Percentiles rank a stretch among this genome's conserved stretches.
Evolutionary conservation across 2,329 filamentous ascomycete species (phyloP).

Genomic region (Albophoma yamanashiensis): DNA sequence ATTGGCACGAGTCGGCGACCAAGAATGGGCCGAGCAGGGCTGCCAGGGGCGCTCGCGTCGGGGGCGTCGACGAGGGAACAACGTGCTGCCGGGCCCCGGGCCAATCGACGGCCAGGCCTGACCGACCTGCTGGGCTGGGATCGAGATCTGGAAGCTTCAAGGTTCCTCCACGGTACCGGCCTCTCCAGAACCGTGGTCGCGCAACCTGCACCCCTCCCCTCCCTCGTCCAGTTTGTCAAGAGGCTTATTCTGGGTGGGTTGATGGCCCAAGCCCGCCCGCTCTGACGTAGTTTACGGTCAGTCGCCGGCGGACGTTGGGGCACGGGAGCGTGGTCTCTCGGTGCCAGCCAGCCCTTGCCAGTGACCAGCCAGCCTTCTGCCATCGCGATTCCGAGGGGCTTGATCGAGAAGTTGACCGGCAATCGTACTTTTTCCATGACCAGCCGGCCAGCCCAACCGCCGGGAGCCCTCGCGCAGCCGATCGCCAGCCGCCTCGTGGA

Average conservation of each 20-base stretch:
- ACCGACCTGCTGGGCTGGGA: background rate
- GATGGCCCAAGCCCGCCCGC: background rate
- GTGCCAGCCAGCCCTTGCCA: background rate
- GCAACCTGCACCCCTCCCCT: background rate
- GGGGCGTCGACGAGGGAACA: background rate
- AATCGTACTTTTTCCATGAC: conserved; percentile 1
- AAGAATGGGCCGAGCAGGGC: background rate
- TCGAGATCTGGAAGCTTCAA: conserved; percentile 3
- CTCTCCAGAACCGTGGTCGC: background rate
- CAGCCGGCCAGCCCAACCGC: background rate
- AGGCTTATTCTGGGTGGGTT: background rate
- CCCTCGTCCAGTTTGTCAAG: background rate
- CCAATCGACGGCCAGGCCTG: background rate
- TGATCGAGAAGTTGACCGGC: conserved; percentile 5
- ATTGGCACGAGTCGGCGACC: background rate
- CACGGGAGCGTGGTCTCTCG: background rate
- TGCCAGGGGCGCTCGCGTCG: background rate
- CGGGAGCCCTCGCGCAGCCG: background rate
- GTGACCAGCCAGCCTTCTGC: background rate
- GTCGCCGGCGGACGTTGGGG: background rate
- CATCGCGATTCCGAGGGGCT: conserved; percentile 4
- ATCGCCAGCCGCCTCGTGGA: background rate
- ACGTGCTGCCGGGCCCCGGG: background rate
- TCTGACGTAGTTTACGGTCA: background rate
- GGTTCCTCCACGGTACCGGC: background rate